Evolutionary conservation across 257 asterid genomes (phyloP).

Genomic region (Fraxinus cuspidata): DNA sequence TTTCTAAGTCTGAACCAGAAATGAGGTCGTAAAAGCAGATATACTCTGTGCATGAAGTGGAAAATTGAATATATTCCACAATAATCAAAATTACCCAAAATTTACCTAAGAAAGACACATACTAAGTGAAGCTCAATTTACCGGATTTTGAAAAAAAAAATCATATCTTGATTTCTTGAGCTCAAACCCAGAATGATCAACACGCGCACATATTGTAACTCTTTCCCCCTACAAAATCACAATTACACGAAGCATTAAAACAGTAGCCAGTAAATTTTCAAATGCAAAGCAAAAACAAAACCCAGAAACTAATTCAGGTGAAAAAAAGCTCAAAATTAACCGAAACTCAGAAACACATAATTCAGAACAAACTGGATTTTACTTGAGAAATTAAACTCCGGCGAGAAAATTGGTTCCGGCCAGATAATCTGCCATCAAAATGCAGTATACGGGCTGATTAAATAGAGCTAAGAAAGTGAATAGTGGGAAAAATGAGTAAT

Average conservation of each 20-base stretch:
- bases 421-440: background rate
- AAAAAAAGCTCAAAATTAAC: background rate
- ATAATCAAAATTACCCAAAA: slow-evolving; percentile 20
- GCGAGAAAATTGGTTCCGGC: slow-evolving; percentile 24
- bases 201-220: background rate
- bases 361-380: background rate
- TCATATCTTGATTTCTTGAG: slow-evolving; percentile 12
- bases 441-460: background rate
- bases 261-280: background rate
- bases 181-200: slow-evolving; percentile 16
- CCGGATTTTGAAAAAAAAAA: slow-evolving; percentile 42
- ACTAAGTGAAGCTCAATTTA: slow-evolving; percentile 21
- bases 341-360: slow-evolving; percentile 1
- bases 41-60: slow-evolving; percentile 20
- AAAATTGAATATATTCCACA: background rate
- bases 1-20: slow-evolving; percentile 14
- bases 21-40: slow-evolving; percentile 8
- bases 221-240: slow-evolving; percentile 19
- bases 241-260: background rate
- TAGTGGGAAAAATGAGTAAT: background rate
- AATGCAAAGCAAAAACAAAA: slow-evolving; percentile 3
- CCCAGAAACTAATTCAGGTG: background rate
- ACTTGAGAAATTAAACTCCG: slow-evolving; percentile 10
- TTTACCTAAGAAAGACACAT: background rate
- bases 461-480: slow-evolving; percentile 19